A percentile compares a stretch with the other conserved stretches of the same genome.
phyloP scores from a whole-genome alignment of 176 grass and related monocot species.

The Musa itinerans region DNA sequence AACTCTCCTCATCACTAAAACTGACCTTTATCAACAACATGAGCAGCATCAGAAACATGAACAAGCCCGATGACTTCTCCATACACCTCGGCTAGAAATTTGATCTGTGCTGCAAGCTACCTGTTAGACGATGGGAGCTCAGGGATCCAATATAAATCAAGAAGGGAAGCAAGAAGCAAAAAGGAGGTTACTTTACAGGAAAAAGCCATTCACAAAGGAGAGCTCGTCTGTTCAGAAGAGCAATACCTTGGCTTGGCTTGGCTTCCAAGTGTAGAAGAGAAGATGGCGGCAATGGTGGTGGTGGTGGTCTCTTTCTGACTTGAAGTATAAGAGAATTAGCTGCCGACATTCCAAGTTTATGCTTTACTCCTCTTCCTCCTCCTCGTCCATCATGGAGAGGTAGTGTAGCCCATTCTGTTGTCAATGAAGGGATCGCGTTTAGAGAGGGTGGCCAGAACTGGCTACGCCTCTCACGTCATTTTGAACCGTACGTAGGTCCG shows the following conservation, averaged over 20 bases:
- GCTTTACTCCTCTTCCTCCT: neutral
- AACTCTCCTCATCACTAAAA: neutral
- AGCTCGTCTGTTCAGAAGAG: too few species aligned
- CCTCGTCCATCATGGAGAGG: too few species aligned
- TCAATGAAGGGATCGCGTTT: too few species aligned
- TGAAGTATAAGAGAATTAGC: neutral
- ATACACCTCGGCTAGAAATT: neutral
- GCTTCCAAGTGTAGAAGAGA: neutral
- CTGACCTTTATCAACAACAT: neutral
- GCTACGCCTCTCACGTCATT: too few species aligned
- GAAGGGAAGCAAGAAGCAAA: neutral
- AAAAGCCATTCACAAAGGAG: too few species aligned
- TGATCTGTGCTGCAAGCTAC: neutral
- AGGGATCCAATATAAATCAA: constrained; percentile 11
- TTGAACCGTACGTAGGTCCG: too few species aligned
- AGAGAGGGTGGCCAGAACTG: too few species aligned
- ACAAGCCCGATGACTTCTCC: neutral
- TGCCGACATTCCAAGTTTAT: neutral
- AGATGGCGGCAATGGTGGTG: neutral
- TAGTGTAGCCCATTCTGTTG: too few species aligned
- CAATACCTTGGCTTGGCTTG: neutral
- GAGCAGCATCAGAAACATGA: neutral
- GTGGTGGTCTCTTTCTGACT: neutral
- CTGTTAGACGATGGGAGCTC: neutral
- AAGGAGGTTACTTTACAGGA: neutral